Percentiles rank a stretch among this genome's conserved stretches.
These are phyloP conservation scores for Xylaria scruposa DNA, from an alignment of 495 filamentous ascomycete genomes.

Conservation along the genomic window DNA sequence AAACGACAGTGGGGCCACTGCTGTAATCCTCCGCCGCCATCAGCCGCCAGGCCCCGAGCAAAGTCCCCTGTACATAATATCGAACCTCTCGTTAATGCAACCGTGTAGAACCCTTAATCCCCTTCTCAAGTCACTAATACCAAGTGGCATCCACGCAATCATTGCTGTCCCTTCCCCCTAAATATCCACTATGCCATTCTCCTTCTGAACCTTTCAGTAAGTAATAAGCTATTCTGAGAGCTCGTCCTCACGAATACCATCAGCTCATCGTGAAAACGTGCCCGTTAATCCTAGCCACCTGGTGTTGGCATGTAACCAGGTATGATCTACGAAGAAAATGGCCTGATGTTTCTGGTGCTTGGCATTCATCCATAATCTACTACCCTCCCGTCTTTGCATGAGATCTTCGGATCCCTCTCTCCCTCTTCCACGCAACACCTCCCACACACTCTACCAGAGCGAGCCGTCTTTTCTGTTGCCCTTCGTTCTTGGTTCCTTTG, in stretches of 20 bases:
- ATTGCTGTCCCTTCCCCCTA: conserved; percentile 5
- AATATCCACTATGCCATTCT: conserved; percentile 11
- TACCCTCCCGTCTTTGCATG: conserved; percentile 45
- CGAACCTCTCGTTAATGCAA: conserved; percentile 8
- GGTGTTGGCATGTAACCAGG: conserved; percentile 59
- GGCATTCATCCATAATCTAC: conserved; percentile 49
- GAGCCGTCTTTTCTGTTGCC: conserved; percentile 36
- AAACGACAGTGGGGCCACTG: conserved; percentile 18
- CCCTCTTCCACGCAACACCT: conserved; percentile 32
- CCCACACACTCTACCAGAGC: conserved; percentile 31
- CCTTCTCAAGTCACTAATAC: conserved; percentile 16
- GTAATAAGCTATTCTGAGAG: conserved; percentile 10
- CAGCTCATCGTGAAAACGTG: conserved; percentile 31
- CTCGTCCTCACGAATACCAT: conserved; percentile 33
- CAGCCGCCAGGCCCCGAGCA: background rate
- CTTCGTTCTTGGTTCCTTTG: conserved; percentile 44
- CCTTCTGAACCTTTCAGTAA: background rate
- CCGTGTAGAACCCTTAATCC: background rate
- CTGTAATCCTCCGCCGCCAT: conserved; percentile 20
- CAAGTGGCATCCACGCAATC: conserved; percentile 1
- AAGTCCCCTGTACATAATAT: conserved; percentile 11
- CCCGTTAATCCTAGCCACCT: conserved; percentile 42
- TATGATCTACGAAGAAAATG: conserved; percentile 55
- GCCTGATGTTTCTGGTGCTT: conserved; percentile 51
- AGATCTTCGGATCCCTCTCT: conserved; percentile 43